Base-by-base conservation (phyloP, 139 green algal species). In the Coccomyxa sp. region DNA sequence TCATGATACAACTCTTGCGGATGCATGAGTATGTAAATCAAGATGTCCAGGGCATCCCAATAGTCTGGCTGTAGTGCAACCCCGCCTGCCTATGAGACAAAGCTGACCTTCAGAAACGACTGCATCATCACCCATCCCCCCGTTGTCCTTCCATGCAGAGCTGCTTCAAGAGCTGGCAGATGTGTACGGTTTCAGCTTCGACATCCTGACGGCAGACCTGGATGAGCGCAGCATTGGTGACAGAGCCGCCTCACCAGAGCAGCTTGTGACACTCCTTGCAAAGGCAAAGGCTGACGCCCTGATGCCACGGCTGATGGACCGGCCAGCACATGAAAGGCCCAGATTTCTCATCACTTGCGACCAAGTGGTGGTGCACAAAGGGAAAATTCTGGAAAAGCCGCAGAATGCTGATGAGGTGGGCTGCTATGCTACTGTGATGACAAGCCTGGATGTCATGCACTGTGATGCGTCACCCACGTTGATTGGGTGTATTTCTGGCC, bases 311-410 rank as follows among this genome's bases (percentile, higher is more conserved):
- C 50, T 64, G 5, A 18, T 3, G 27, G 50, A 22, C 50, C 22
- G 22, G 22, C 50, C 22, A 64, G 18, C 22, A 64, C 86, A 85
- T 29, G 92, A 89, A 6, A 90, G 94, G 33, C 14, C 73, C 34
- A 86, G 81, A 6, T 78, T 83, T 69, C 81, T 95, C 3, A 82
- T 95, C 14, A 95, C 91, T 1, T 91, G 86, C 64, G 91, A 95
- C 75, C 90, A 97, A 76, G 93, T 97, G 7, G 93, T 97, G 44
- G 82, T 96, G 55, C 86, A 91, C 50, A 80, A 95, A 55, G 88
- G 77, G 4, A 34, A 34, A 18, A 92, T 97, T 7, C 81, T 89
- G 24, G 93, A 97, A 77, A 97, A 97, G 84, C 93, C 93, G 0
- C 78, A 87, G 29, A 85, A 78, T 37, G 74, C 73, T 40, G 84